phyloP scores from a whole-genome alignment of 2,329 filamentous ascomycete species.

The Nothophaeocryptopus gaeumannii region DNA sequence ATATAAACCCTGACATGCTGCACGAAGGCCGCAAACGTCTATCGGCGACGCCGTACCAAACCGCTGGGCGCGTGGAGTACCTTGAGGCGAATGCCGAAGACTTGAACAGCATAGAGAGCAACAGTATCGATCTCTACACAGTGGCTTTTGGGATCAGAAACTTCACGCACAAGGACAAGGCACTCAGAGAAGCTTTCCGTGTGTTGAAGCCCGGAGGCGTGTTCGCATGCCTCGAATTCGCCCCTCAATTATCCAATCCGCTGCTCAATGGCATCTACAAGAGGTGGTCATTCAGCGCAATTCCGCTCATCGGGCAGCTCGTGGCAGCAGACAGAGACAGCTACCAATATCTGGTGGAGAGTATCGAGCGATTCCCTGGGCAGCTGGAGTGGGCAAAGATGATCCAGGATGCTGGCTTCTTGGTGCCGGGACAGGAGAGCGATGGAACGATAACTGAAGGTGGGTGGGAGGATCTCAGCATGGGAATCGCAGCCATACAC shows the following conservation, averaged over 20 bases:
- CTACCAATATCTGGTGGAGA: conserved; percentile 98
- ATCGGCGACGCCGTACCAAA: conserved; percentile 58
- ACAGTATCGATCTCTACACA: conserved; percentile 89
- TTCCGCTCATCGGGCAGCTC: conserved; percentile 90
- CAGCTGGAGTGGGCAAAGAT: conserved; percentile 81
- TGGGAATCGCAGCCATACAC: conserved; percentile 92
- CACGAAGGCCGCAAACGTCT: conserved; percentile 81
- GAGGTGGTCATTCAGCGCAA: conserved; percentile 91
- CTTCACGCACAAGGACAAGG: conserved; percentile 86
- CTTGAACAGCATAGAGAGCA: conserved; percentile 62
- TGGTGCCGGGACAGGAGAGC: conserved; percentile 60
- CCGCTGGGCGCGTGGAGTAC: conserved; percentile 61
- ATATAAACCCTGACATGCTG: conserved; percentile 96
- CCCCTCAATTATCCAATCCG: conserved; percentile 69
- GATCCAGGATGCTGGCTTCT: conserved; percentile 81
- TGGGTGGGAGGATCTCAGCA: conserved; percentile 86
- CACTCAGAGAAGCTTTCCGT: conserved; percentile 77
- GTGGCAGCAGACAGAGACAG: conserved; percentile 92
- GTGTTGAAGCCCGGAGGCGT: conserved; percentile 92
- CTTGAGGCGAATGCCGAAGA: conserved; percentile 87
- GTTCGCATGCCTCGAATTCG: conserved; percentile 95
- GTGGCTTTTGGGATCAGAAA: conserved; percentile 97
- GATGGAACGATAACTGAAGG: conserved; percentile 43
- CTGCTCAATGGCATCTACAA: conserved; percentile 86
- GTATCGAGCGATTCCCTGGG: conserved; percentile 87